phyloP scores from a whole-genome alignment of 306 rosid species.

The Ziziphus jujuba region DNA sequence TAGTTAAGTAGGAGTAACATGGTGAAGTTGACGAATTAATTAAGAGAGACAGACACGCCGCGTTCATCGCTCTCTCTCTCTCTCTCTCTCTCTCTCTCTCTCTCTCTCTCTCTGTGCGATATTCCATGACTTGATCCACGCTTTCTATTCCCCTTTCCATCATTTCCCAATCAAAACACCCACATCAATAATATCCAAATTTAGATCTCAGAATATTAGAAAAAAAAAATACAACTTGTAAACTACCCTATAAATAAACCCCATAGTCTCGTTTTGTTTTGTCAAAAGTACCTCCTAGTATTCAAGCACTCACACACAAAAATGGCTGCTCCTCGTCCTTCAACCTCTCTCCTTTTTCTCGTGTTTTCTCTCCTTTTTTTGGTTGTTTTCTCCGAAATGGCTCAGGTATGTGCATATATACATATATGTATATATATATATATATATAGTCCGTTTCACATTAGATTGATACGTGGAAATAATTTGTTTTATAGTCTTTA shows the following conservation, averaged over 20 bases:
- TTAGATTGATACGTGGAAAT: too few relatives aligned
- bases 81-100: conserved; percentile 10
- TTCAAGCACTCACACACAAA: conserved; percentile 7
- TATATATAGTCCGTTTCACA: too few relatives aligned
- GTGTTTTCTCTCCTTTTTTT: conserved; percentile 57
- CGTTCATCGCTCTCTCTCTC: conserved; percentile 35
- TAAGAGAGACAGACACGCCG: conserved; percentile 47
- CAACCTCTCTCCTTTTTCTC: conserved; percentile 34
- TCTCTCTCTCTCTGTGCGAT: conserved; percentile 13
- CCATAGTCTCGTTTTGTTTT: background rate
- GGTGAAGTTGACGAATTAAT: conserved; percentile 36
- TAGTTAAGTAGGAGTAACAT: conserved; percentile 7
- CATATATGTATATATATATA: background rate
- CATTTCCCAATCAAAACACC: background rate
- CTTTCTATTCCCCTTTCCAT: background rate
- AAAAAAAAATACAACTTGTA: too few relatives aligned
- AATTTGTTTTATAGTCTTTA: too few relatives aligned
- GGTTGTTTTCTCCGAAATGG: conserved; percentile 49
- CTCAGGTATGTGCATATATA: conserved; percentile 47
- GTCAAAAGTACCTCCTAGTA: background rate
- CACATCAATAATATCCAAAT: too few relatives aligned
- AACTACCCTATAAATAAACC: background rate
- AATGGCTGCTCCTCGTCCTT: conserved; percentile 35
- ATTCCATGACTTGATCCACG: conserved; percentile 52
- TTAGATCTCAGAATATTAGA: too few relatives aligned